These are phyloP conservation scores for Aspergillus sergii DNA, from an alignment of 2,329 filamentous ascomycete genomes.

Conservation along the genomic window DNA sequence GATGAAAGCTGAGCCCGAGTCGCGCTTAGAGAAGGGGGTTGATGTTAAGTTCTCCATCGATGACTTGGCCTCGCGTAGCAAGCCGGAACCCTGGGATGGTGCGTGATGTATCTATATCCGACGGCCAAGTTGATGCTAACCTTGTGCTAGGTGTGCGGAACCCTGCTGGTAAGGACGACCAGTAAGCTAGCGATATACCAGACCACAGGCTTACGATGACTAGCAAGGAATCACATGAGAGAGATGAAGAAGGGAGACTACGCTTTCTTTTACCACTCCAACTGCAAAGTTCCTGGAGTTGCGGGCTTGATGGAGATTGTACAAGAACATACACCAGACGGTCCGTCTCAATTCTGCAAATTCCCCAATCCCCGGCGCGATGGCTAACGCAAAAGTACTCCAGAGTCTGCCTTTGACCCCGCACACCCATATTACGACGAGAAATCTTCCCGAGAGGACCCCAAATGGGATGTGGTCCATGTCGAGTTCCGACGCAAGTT, in stretches of 20 bases:
- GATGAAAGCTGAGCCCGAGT: slow-evolving; percentile 86
- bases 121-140: slow-evolving; percentile 9
- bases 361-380: background rate
- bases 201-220: slow-evolving; percentile 20
- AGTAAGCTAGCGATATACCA: background rate
- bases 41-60: slow-evolving; percentile 96
- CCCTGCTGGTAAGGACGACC: slow-evolving; percentile 37
- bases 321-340: slow-evolving; percentile 76
- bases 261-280: slow-evolving; percentile 97
- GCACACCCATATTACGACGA: slow-evolving; percentile 81
- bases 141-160: slow-evolving; percentile 47
- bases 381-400: slow-evolving; percentile 16
- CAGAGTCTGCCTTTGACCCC: slow-evolving; percentile 71
- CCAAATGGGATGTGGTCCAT: slow-evolving; percentile 86
- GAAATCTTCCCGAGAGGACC: slow-evolving; percentile 68
- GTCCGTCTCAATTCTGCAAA: slow-evolving; percentile 51
- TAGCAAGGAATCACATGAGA: slow-evolving; percentile 84
- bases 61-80: slow-evolving; percentile 71
- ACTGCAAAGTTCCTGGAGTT: slow-evolving; percentile 86
- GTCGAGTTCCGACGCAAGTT: slow-evolving; percentile 88
- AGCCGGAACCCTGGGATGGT: slow-evolving; percentile 93
- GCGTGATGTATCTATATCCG: slow-evolving; percentile 34
- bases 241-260: slow-evolving; percentile 89
- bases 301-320: slow-evolving; percentile 89
- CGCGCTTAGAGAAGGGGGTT: slow-evolving; percentile 79